Conservation (phyloP, 2,329 filamentous ascomycete genomes). For the Tolypocladium ovalisporum region DNA sequence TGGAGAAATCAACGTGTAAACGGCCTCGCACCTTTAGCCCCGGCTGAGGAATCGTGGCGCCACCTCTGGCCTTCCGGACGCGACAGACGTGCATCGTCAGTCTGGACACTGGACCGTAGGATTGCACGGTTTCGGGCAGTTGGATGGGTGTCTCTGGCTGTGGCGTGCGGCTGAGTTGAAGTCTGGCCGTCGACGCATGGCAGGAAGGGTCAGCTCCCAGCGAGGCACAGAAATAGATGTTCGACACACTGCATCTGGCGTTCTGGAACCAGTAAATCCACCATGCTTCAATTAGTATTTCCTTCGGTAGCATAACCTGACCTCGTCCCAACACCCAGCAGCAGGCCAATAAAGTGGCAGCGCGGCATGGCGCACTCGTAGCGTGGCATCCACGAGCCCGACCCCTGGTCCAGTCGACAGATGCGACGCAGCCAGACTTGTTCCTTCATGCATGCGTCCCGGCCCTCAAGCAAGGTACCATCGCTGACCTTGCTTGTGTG, state of each 20-base stretch:
- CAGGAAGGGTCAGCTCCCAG: not conserved
- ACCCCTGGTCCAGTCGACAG: not conserved
- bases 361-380: not conserved
- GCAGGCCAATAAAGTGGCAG: not conserved
- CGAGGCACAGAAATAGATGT: not conserved
- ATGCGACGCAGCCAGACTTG: not conserved
- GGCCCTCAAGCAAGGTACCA: not conserved
- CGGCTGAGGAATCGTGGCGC: not conserved
- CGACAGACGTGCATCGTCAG: not conserved
- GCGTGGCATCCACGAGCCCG: not conserved
- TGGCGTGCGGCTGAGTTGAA: not conserved
- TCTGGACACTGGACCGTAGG: not conserved
- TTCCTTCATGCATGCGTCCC: not conserved
- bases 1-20: not conserved
- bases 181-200: not conserved
- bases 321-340: not conserved
- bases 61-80: not conserved
- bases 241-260: not conserved
- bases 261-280: not conserved
- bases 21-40: not conserved
- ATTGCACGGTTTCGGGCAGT: not conserved
- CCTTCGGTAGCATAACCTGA: not conserved
- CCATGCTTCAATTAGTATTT: not conserved
- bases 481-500: not conserved
- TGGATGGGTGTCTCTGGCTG: not conserved